Conservation (phyloP, 345 rosid species). For the Hevea brasiliensis region DNA sequence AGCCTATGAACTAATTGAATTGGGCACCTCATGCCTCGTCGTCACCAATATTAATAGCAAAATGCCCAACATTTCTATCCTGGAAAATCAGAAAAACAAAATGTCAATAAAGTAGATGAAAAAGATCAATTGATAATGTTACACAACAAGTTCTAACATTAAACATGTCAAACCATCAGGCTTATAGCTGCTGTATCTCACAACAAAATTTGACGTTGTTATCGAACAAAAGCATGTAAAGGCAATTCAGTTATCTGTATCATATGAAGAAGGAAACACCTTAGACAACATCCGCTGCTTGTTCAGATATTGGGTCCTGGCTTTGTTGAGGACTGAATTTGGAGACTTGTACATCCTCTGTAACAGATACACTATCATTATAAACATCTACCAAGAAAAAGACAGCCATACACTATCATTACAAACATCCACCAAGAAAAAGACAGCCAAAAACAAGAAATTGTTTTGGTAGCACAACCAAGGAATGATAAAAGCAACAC, state of each 20-base stretch:
- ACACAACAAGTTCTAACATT: too few relatives aligned
- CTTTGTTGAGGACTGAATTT: conserved; percentile 72
- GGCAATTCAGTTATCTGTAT: neutral
- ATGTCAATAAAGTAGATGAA: neutral
- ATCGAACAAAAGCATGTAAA: neutral
- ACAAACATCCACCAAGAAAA: too few relatives aligned
- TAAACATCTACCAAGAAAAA: neutral
- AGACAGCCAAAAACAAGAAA: neutral
- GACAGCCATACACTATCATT: too few relatives aligned
- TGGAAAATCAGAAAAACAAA: conserved; percentile 21
- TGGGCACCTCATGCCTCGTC: conserved; percentile 27
- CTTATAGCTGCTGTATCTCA: neutral
- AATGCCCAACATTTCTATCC: conserved; percentile 58
- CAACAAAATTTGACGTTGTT: neutral
- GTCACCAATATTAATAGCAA: conserved; percentile 32
- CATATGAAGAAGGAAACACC: conserved; percentile 33
- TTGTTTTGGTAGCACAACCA: neutral
- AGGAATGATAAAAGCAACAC: neutral
- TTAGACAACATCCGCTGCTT: conserved; percentile 78
- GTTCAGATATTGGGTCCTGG: conserved; percentile 81
- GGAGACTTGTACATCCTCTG: conserved; percentile 85
- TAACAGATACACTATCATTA: neutral
- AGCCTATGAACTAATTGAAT: neutral
- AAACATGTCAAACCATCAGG: neutral
- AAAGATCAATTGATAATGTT: neutral